Percentiles rank a stretch among this genome's conserved stretches.
phyloP scores from a whole-genome alignment of 208 protist genomes.

The Trypanosoma theileri region DNA sequence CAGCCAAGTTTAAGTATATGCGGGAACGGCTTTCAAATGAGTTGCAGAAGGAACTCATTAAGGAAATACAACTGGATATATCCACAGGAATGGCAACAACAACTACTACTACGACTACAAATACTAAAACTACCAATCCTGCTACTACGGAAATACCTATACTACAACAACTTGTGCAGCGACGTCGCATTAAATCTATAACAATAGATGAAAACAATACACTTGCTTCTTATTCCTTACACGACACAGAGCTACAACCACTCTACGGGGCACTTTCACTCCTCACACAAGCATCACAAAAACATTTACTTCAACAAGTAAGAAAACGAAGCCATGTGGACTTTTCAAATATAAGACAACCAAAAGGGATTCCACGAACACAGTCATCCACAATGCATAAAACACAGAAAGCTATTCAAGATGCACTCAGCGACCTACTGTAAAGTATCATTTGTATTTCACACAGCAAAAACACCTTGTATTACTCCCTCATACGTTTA shows the following conservation, averaged over 20 bases:
- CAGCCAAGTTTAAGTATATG: constrained; percentile 39
- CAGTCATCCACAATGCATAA: neutral
- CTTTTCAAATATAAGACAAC: neutral
- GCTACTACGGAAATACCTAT: neutral
- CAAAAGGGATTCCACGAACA: constrained; percentile 1
- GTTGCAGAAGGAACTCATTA: constrained; percentile 23
- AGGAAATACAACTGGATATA: neutral
- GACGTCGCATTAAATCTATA: neutral
- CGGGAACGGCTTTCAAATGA: constrained; percentile 43
- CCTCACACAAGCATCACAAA: constrained; percentile 13
- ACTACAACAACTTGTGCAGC: constrained; percentile 11
- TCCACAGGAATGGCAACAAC: neutral
- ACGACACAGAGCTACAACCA: constrained; percentile 39
- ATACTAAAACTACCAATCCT: neutral
- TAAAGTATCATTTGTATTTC: constrained; percentile 5
- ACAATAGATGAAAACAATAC: neutral
- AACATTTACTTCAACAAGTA: constrained; percentile 8
- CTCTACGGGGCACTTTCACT: constrained; percentile 51
- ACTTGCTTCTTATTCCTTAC: neutral
- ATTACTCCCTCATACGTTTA: neutral
- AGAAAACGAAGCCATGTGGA: constrained; percentile 16
- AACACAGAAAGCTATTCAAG: constrained; percentile 33
- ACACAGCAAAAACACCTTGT: neutral
- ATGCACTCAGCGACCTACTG: constrained; percentile 31
- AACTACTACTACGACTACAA: neutral